Evolutionary conservation across 192 early-diverging fungal species (phyloP).

Genomic region (Geranomyces michiganensis): DNA sequence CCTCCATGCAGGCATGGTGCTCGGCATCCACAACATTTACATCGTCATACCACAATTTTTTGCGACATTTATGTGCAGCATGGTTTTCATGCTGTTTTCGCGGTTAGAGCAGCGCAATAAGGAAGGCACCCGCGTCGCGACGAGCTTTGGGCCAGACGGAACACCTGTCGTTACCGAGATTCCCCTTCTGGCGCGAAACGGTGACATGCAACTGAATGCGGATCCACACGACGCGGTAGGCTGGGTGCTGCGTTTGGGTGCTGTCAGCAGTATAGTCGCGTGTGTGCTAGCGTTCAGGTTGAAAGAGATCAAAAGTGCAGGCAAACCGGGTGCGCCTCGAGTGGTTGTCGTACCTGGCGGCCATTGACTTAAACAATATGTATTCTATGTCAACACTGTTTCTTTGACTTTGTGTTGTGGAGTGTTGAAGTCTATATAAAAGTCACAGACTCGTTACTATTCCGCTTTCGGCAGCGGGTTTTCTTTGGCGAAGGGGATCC

Average conservation of each 20-base stretch:
- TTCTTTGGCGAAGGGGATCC: background rate
- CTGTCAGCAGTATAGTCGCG: constrained; percentile 67
- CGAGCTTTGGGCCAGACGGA: background rate
- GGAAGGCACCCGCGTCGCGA: constrained; percentile 40
- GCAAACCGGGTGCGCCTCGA: background rate
- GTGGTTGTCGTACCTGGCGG: constrained; percentile 2
- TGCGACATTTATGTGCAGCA: constrained; percentile 74
- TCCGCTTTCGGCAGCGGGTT: background rate
- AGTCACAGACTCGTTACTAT: too few species aligned
- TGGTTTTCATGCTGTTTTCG: constrained; percentile 68
- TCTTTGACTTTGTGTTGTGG: too few species aligned
- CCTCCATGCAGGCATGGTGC: constrained; percentile 56
- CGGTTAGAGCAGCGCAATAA: background rate
- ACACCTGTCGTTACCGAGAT: constrained; percentile 5
- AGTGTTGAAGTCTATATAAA: too few species aligned
- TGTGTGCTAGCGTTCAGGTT: constrained; percentile 57
- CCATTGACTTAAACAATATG: background rate
- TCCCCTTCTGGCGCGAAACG: background rate
- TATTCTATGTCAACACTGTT: background rate
- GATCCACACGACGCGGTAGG: constrained; percentile 56
- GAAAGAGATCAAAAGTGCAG: constrained; percentile 14
- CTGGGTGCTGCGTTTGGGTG: constrained; percentile 73
- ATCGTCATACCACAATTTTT: constrained; percentile 92
- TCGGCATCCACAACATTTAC: constrained; percentile 96
- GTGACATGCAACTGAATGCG: background rate